Conservation (phyloP, 305 asterid species). For the Ruellia speciosa region DNA sequence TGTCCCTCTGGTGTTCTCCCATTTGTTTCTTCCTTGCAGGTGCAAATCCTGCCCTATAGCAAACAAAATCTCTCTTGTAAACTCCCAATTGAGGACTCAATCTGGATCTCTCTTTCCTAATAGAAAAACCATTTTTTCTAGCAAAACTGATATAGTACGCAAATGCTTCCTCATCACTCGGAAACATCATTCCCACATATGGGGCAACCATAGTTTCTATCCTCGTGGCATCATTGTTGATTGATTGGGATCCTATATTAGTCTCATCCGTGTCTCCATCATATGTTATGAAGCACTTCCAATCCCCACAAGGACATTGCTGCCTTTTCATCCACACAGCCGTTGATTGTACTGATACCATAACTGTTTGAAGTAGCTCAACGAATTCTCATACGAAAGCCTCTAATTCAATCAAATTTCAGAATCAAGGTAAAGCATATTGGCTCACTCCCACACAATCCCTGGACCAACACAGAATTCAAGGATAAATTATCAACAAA, state of each 20-base stretch:
- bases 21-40: conserved; percentile 48
- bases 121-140: conserved; percentile 51
- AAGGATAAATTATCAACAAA: not conserved
- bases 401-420: conserved; percentile 8
- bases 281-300: conserved; percentile 50
- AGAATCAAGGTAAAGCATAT: conserved; percentile 4
- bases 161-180: conserved; percentile 47
- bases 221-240: conserved; percentile 30
- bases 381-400: conserved; percentile 9
- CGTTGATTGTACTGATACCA: conserved; percentile 42
- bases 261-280: conserved; percentile 41
- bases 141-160: conserved; percentile 53
- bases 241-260: conserved; percentile 26
- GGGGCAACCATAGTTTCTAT: conserved; percentile 37
- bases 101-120: conserved; percentile 57
- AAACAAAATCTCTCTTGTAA: conserved; percentile 62
- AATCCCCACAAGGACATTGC: conserved; percentile 68
- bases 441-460: conserved; percentile 8
- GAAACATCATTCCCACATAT: conserved; percentile 61
- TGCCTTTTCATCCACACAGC: conserved; percentile 51
- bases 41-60: conserved; percentile 58
- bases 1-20: conserved; percentile 52
- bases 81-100: conserved; percentile 65
- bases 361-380: conserved; percentile 17
- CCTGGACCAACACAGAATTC: conserved; percentile 23